Evolutionary conservation across 164 flowering plant genomes (phyloP).

Genomic region (Euptelea pleiosperma): DNA sequence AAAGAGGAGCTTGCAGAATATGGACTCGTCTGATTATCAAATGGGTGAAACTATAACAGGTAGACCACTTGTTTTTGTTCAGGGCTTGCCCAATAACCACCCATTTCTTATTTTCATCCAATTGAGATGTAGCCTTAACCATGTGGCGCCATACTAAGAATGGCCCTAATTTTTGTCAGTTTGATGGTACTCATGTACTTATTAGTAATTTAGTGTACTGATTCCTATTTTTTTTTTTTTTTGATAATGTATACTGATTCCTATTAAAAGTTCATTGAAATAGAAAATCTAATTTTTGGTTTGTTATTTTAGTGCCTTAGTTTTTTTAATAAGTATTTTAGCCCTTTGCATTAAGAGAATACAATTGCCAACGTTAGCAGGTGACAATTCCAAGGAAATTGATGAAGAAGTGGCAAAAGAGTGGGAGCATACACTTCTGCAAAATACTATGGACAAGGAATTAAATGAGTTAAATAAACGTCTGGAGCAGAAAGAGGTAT

Average conservation of each 20-base stretch:
- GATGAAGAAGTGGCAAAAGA: slow-evolving; percentile 92
- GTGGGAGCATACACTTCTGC: slow-evolving; percentile 91
- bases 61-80: slow-evolving; percentile 22
- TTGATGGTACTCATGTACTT: neutral
- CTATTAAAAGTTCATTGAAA: no score
- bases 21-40: slow-evolving; percentile 73
- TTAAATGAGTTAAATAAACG: slow-evolving; percentile 79
- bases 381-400: slow-evolving; percentile 62
- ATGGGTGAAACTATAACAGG: slow-evolving; percentile 61
- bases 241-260: no score
- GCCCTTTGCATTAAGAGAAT: neutral
- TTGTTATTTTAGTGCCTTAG: neutral
- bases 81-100: neutral
- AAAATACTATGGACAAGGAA: slow-evolving; percentile 90
- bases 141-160: slow-evolving; percentile 6
- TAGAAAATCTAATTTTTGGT: neutral
- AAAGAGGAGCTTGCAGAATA: slow-evolving; percentile 64
- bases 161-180: neutral
- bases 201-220: no score
- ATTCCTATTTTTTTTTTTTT: neutral
- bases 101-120: neutral
- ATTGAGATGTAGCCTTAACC: neutral
- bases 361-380: slow-evolving; percentile 29
- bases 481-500: slow-evolving; percentile 89
- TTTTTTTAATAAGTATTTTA: no score